Evolutionary conservation across 2,329 filamentous ascomycete genomes (phyloP).

Genomic region (Alternaria rosae): DNA sequence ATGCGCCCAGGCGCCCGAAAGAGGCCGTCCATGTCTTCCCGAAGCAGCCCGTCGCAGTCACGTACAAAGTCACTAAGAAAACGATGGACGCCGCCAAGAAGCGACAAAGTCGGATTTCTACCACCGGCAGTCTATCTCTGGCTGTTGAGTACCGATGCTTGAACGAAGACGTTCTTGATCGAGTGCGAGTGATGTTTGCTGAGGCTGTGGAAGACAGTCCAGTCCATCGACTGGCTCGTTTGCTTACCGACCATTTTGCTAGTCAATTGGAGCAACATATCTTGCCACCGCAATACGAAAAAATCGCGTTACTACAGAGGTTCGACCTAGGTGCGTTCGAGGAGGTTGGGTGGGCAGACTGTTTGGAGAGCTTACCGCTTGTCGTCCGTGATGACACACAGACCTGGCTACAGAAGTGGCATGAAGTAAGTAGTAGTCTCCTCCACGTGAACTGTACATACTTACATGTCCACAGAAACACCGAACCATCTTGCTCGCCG

Average conservation of each 20-base stretch:
- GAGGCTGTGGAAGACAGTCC: slow-evolving; percentile 57
- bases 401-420: slow-evolving; percentile 65
- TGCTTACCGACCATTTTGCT: slow-evolving; percentile 61
- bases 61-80: slow-evolving; percentile 78
- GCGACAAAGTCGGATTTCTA: slow-evolving; percentile 40
- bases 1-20: slow-evolving; percentile 59
- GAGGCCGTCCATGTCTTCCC: slow-evolving; percentile 71
- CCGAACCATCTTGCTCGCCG: slow-evolving; percentile 31
- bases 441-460: neutral
- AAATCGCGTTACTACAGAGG: slow-evolving; percentile 62
- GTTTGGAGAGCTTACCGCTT: slow-evolving; percentile 60
- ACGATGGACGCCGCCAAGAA: slow-evolving; percentile 32
- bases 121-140: slow-evolving; percentile 63
- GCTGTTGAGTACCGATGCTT: slow-evolving; percentile 78
- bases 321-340: slow-evolving; percentile 61
- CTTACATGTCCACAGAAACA: slow-evolving; percentile 35
- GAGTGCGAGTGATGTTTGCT: slow-evolving; percentile 56
- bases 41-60: slow-evolving; percentile 79
- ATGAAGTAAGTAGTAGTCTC: slow-evolving; percentile 54
- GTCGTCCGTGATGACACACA: slow-evolving; percentile 54
- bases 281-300: slow-evolving; percentile 60
- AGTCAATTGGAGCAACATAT: slow-evolving; percentile 56
- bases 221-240: slow-evolving; percentile 56
- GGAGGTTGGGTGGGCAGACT: slow-evolving; percentile 61
- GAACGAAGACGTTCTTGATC: slow-evolving; percentile 71